Conservation (phyloP, 2,329 filamentous ascomycete species). For the Arthroderma uncinatum region DNA sequence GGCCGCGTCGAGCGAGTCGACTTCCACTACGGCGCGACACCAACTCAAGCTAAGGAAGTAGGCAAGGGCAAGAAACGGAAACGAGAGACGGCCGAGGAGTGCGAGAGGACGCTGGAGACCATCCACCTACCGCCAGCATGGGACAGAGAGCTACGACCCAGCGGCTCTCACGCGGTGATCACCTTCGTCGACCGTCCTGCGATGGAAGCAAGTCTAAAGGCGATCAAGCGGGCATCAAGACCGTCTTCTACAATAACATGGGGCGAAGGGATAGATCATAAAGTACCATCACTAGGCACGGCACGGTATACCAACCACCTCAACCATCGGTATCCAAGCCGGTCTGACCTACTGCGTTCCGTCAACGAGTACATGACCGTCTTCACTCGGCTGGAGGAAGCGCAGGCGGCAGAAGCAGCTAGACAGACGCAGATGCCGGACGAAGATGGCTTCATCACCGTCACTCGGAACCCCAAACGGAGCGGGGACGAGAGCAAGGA, state of each 20-base stretch:
- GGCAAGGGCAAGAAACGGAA: constrained; percentile 44
- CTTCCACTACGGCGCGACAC: constrained; percentile 50
- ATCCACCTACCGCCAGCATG: constrained; percentile 59
- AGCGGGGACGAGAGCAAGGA: constrained; percentile 57
- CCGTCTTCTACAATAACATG: constrained; percentile 32
- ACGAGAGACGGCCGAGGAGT: constrained; percentile 38
- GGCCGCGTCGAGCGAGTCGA: constrained; percentile 66
- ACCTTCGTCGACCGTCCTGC: constrained; percentile 74
- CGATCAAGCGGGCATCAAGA: constrained; percentile 51
- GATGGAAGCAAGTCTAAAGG: constrained; percentile 65
- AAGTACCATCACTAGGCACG: constrained; percentile 47
- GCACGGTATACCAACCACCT: constrained; percentile 48
- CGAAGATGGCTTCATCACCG: constrained; percentile 90
- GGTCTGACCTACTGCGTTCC: constrained; percentile 53
- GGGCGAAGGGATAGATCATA: constrained; percentile 44
- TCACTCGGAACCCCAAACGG: constrained; percentile 63
- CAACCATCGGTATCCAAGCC: constrained; percentile 58
- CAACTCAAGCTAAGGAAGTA: constrained; percentile 19
- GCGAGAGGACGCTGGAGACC: constrained; percentile 46
- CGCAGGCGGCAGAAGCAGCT: constrained; percentile 51
- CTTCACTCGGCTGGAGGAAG: constrained; percentile 59
- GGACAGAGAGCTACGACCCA: constrained; percentile 57
- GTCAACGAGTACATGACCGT: constrained; percentile 78
- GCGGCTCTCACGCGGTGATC: constrained; percentile 69
- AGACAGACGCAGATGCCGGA: constrained; percentile 67